Evolutionary conservation across 768 basidiomycete genomes (phyloP), one percentile per base, ranked within the genome.

Genomic region (Dentipellis fragilis): DNA sequence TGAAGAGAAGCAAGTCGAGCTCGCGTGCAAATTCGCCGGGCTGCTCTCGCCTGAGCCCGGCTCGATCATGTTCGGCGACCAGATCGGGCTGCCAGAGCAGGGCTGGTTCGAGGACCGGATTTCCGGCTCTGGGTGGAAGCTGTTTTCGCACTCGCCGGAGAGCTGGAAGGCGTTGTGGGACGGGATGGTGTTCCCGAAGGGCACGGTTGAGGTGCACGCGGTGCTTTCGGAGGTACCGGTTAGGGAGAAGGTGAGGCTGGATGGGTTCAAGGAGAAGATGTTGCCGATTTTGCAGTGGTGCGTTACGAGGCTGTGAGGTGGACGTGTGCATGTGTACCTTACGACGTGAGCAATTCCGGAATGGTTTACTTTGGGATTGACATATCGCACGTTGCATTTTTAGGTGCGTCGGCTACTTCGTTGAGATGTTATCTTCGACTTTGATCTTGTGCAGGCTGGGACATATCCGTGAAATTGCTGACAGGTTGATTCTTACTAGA

Each of bases 11-110:
- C 79, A 81, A 59, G 56, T 64, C 7, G 60, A 71, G 34, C 64
- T 80, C 49, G 79, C 75, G 1, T 65, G 62, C 22, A 64, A 66
- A 6, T 61, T 79, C 22, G 76, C 42, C 1, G 67, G 68, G 9
- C 63, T 80, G 8, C 68, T 80, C n/a, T 68, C 71, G 0, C 72
- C 71, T 2, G 60, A 61, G 16, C 70, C 73, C 0, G 80, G 78
- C 1, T 77, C 77, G 3, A 59, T 76, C 16, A 72, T 79, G 40
- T 74, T 77, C 57, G 78, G 80, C 10, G 55, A 61, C 21, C 78
- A 79, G 55, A 62, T 57, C 21, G 73, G 66, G 3, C 58, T 52
- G 10, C 59, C 65, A 14, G 65, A 69, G 51, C 71, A 69, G 51
- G 75, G 73, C 1, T 17, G 37, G 17, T n/a, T 16, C 10, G 39